phyloP scores from a whole-genome alignment of 2,329 filamentous ascomycete species.

The Alternaria rosae region DNA sequence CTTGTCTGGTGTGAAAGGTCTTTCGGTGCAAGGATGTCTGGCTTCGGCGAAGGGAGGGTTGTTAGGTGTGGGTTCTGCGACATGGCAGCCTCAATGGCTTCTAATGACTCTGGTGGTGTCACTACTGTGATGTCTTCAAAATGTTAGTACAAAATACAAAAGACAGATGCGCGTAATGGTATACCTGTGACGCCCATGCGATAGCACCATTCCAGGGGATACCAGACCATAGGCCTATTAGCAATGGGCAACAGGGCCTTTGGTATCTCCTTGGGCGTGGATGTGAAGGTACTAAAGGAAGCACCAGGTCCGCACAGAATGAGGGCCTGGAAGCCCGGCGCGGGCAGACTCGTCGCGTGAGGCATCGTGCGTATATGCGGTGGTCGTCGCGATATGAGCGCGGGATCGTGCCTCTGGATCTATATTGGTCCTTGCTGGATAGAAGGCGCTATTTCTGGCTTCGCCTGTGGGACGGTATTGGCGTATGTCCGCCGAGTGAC shows the following conservation, averaged over 20 bases:
- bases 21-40: slow-evolving; percentile 77
- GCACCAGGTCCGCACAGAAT: slow-evolving; percentile 85
- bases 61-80: slow-evolving; percentile 82
- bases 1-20: slow-evolving; percentile 83
- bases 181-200: slow-evolving; percentile 77
- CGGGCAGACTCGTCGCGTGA: slow-evolving; percentile 73
- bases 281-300: slow-evolving; percentile 82
- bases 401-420: background rate
- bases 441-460: background rate
- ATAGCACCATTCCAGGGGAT: slow-evolving; percentile 85
- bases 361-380: slow-evolving; percentile 65
- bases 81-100: slow-evolving; percentile 73
- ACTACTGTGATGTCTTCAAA: slow-evolving; percentile 63
- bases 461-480: background rate
- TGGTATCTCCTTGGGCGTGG: slow-evolving; percentile 79
- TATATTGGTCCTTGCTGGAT: background rate
- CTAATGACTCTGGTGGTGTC: slow-evolving; percentile 63
- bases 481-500: background rate
- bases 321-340: slow-evolving; percentile 80
- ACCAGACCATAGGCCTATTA: slow-evolving; percentile 90
- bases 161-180: background rate
- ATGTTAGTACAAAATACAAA: slow-evolving; percentile 2
- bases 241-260: slow-evolving; percentile 84
- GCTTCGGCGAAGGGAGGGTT: slow-evolving; percentile 73
- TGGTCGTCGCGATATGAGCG: no score